A percentile compares a stretch with the other conserved stretches of the same genome.
phyloP scores from a whole-genome alignment of 2,329 filamentous ascomycete species.

The Corinectria fuckeliana region DNA sequence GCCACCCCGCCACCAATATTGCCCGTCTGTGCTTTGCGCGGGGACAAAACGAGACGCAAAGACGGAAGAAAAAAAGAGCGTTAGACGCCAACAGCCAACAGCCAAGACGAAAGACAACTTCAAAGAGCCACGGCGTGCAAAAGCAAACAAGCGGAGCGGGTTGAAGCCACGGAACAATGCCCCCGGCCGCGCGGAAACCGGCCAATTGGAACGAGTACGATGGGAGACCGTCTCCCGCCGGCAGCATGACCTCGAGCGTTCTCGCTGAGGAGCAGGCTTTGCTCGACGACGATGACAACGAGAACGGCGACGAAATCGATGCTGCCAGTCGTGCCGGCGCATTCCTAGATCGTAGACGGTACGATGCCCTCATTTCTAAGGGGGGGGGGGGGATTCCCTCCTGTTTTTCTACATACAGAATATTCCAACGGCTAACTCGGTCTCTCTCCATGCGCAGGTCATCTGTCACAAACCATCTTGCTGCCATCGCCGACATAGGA shows the following conservation, averaged over 20 bases:
- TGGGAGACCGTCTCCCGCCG: slow-evolving; percentile 49
- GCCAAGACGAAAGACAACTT: not conserved
- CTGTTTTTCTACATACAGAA: not conserved
- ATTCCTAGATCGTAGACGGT: slow-evolving; percentile 43
- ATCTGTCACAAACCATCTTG: slow-evolving; percentile 64
- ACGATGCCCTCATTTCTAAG: not conserved
- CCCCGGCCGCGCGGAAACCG: slow-evolving; percentile 45
- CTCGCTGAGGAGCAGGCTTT: slow-evolving; percentile 55
- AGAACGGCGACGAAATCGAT: slow-evolving; percentile 36
- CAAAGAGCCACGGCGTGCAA: not conserved
- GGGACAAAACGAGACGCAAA: not conserved
- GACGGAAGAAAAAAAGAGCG: not conserved
- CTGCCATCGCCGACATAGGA: slow-evolving; percentile 73
- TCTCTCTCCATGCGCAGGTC: slow-evolving; percentile 49
- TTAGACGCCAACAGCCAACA: not conserved
- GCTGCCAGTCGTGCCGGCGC: slow-evolving; percentile 27
- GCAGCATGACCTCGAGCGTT: slow-evolving; percentile 51
- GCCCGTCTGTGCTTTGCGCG: slow-evolving; percentile 4
- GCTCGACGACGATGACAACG: slow-evolving; percentile 48
- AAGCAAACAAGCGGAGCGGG: not conserved
- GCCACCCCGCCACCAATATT: slow-evolving; percentile 12
- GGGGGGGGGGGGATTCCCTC: not conserved
- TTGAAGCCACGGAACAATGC: slow-evolving; percentile 34
- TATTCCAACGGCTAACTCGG: slow-evolving; percentile 12
- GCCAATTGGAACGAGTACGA: slow-evolving; percentile 56